These are phyloP conservation scores for Paramecium tetraurelia DNA, from an alignment of 73 alveolate species.

Conservation along the genomic window DNA sequence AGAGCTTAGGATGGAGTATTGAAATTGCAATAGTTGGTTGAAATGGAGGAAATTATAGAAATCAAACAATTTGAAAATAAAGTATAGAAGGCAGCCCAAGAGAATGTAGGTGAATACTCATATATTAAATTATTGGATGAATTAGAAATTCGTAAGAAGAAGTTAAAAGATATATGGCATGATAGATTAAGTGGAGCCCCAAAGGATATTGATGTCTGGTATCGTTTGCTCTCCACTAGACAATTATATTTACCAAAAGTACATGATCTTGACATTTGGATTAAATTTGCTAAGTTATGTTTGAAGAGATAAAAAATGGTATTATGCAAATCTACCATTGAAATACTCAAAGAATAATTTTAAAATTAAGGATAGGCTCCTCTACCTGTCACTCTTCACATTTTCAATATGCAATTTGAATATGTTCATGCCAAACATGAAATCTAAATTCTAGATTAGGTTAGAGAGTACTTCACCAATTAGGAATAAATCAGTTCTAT, in stretches of 20 bases:
- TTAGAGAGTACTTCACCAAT: slow-evolving; percentile 3
- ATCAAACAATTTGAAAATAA: slow-evolving; percentile 65
- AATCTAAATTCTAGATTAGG: slow-evolving; percentile 45
- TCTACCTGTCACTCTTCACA: slow-evolving; percentile 28
- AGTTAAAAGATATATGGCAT: slow-evolving; percentile 76
- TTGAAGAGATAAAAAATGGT: slow-evolving; percentile 47
- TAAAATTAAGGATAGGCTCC: neutral
- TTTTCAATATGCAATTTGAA: slow-evolving; percentile 47
- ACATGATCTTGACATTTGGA: slow-evolving; percentile 53
- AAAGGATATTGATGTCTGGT: slow-evolving; percentile 87
- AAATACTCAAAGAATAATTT: neutral
- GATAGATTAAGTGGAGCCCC: slow-evolving; percentile 66
- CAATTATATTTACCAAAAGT: slow-evolving; percentile 50
- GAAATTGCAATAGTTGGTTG: slow-evolving; percentile 86
- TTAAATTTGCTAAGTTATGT: slow-evolving; percentile 49
- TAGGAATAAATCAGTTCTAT: slow-evolving; percentile 18
- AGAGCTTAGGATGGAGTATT: slow-evolving; percentile 91
- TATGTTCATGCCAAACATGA: slow-evolving; percentile 33
- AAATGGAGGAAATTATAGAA: slow-evolving; percentile 93
- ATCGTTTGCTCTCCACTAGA: slow-evolving; percentile 74
- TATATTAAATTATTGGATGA: slow-evolving; percentile 35
- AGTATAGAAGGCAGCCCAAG: slow-evolving; percentile 29
- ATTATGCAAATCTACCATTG: slow-evolving; percentile 26
- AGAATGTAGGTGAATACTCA: slow-evolving; percentile 43
- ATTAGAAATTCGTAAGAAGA: slow-evolving; percentile 72